Evolutionary conservation across 257 asterid species (phyloP).

Genomic region (Primulina tabacum): DNA sequence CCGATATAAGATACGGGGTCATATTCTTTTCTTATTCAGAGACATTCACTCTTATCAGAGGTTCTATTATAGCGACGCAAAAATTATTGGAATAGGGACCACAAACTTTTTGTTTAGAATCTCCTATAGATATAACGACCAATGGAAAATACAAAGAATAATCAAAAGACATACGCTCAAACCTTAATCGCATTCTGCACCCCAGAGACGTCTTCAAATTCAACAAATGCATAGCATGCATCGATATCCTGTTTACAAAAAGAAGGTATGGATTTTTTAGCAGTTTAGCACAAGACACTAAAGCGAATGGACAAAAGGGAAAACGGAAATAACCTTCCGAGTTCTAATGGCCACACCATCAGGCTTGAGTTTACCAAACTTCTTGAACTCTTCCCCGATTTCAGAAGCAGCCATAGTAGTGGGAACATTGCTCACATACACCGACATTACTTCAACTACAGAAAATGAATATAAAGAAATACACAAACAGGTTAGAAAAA

Average conservation of each 20-base stretch:
- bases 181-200: constrained; percentile 98
- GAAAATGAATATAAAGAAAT: constrained; percentile 15
- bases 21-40: neutral
- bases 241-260: constrained; percentile 73
- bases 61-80: neutral
- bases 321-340: constrained; percentile 65
- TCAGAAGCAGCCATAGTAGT: constrained; percentile 79
- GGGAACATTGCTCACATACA: constrained; percentile 93
- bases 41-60: neutral
- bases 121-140: neutral
- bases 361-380: constrained; percentile 76
- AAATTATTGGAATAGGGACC: neutral
- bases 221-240: constrained; percentile 94
- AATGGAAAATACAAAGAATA: neutral
- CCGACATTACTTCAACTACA: constrained; percentile 85
- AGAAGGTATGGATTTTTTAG: constrained; percentile 13
- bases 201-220: constrained; percentile 83
- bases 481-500: constrained; percentile 11
- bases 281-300: constrained; percentile 4
- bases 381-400: constrained; percentile 91
- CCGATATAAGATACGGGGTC: constrained; percentile 16
- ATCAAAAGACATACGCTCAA: constrained; percentile 18
- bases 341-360: constrained; percentile 98
- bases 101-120: neutral
- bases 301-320: constrained; percentile 6